Base-by-base conservation (phyloP, 345 rosid species). In the Linum lewisii region DNA sequence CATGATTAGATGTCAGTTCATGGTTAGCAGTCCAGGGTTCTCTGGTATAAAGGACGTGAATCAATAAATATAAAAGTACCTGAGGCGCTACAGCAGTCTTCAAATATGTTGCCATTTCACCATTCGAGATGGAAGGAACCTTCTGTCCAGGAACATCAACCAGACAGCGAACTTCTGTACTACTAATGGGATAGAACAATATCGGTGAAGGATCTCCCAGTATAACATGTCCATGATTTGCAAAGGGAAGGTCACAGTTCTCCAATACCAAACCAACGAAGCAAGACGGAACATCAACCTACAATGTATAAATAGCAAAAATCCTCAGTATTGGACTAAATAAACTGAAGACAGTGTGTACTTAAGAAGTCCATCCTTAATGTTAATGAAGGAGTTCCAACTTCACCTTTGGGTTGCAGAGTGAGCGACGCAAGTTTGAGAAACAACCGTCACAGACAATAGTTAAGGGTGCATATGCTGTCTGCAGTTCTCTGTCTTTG, bases 371-470 rank as follows among this genome's bases (percentile, higher is more conserved):
- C 25, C 3, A 29, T 3, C 22, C 8, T 23, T 8, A 14, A 47
- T 2, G 5, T 22, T 44, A 24, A 10, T 18, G 44, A 16, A 38
- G 26, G 11, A 22, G n/a, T n/a, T n/a, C 32, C 24, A 51, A 56
- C 19, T 55, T 20, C 20, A 42, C 89, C 82, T 81, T 79, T 24
- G 95, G 84, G 54, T 79, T 72, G 75, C 93, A 85, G 21, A 85
- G 82, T 59, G 83, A 77, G 59, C 87, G 89, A 2, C 96, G 90
- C 75, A 88, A 65, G 64, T 85, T 85, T 59, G 96, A 88, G 70
- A 88, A 88, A 62, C 88, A 81, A 21, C 93, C 96, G 29, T 88
- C 90, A 54, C 90, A 88, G 21, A 88, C 93, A 49, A 88, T 74
- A 16, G 96, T 88, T 19, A 88, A 72, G 8, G 90, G 80, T 36